Evolutionary conservation across 106 monocot genomes (phyloP), one percentile per base, ranked within the genome.

Genomic region (Acorus calamus): DNA sequence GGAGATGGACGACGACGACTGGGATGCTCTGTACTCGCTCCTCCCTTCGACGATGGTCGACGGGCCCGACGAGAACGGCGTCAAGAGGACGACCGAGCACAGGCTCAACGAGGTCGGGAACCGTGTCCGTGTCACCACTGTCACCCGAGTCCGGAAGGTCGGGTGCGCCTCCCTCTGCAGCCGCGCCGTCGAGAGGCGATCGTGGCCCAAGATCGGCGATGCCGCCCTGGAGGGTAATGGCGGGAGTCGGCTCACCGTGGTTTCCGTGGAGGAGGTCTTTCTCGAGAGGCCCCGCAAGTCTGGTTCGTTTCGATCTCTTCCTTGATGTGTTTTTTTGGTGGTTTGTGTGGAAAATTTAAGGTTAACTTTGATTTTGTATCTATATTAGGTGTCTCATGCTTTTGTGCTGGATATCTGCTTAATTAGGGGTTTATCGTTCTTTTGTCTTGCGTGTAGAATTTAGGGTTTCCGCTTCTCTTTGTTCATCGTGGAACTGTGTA

Each of bases 141-240:
- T 74, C 59, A 89, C 74, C 2, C 83, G 77, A 12, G 73, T 73
- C 49, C 61, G 89, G 42, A 93, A 89, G 75, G 70, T 93, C 43
- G 86, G 83, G 5, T 73, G 72, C 44, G 84, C 94, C 11, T 77
- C 90, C 57, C 84, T 96, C 51, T 80, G 84, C 78, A 96, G 84
- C 74, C 70, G 80, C 62, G 94, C 90, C 2, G 54, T 86, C 9
- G 93, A 93, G 78, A 77, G 93, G 50, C 73, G 93, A 49, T 71
- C 78, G 5, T 93, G 85, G 93, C 42, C 74, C 47, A 93, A 89
- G 79, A 89, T 93, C 54, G 93, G 93, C 7, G 93, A 89, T 7
- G 89, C 80, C 12, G 81, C 51, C 7, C 61, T 77, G 8, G 93
- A 81, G 76, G 93, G 28, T 28, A 28, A 89, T 7, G 72, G 67